Evolutionary conservation across 2,329 filamentous ascomycete genomes (phyloP).

Genomic region (Scortechinia acanthostroma): DNA sequence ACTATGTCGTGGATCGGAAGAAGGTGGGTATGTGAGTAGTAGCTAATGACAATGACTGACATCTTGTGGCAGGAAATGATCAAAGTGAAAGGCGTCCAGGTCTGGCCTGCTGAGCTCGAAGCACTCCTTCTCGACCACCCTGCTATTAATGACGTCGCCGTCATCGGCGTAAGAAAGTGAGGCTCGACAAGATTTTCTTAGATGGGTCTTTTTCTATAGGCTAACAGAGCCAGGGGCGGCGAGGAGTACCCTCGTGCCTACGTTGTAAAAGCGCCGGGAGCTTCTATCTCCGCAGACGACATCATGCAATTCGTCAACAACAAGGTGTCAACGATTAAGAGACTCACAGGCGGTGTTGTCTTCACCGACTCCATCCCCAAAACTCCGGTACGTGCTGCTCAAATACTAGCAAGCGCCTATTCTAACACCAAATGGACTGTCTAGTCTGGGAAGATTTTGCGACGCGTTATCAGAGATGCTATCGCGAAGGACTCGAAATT

Average conservation of each 20-base stretch:
- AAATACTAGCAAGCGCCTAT: too few species aligned
- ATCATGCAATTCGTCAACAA: slow-evolving; percentile 44
- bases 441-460: too few species aligned
- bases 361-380: slow-evolving; percentile 66
- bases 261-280: slow-evolving; percentile 29
- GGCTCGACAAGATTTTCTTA: too few species aligned
- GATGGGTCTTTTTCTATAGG: too few species aligned
- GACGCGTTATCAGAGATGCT: too few species aligned
- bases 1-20: slow-evolving; percentile 67
- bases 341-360: slow-evolving; percentile 61
- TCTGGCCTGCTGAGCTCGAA: slow-evolving; percentile 47
- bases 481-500: too few species aligned
- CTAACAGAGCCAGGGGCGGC: too few species aligned
- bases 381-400: too few species aligned
- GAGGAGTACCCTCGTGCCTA: slow-evolving; percentile 65
- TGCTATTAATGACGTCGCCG: slow-evolving; percentile 55
- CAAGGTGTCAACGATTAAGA: slow-evolving; percentile 59
- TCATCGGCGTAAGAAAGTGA: slow-evolving; percentile 64
- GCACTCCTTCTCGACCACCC: slow-evolving; percentile 33
- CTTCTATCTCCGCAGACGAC: background rate
- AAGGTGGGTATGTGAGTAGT: too few species aligned
- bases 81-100: slow-evolving; percentile 52
- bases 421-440: too few species aligned
- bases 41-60: too few species aligned
- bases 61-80: too few species aligned